phyloP scores from a whole-genome alignment of 1,284 basidiomycete genomes.

The Tylopilus sp. region DNA sequence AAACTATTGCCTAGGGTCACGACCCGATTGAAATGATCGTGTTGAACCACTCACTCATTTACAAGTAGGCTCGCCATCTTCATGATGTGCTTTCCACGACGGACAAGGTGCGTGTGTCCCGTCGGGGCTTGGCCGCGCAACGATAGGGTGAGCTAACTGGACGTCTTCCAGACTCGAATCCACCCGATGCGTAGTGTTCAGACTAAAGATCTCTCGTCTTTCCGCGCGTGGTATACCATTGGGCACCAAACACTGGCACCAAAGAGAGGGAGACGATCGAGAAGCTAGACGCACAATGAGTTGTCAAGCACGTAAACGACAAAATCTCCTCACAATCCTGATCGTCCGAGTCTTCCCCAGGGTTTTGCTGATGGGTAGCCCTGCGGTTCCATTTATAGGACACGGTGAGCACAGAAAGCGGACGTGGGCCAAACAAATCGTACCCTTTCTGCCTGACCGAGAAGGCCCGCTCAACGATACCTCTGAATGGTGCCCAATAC shows the following conservation, averaged over 20 bases:
- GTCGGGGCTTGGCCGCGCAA: background rate
- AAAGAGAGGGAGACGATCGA: background rate
- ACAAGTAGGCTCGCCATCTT: background rate
- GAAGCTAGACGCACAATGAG: background rate
- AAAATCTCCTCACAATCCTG: slow-evolving; percentile 1
- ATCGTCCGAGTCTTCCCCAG: background rate
- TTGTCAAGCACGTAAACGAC: background rate
- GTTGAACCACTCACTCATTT: background rate
- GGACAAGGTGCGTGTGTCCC: background rate
- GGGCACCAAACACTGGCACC: background rate
- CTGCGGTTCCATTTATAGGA: background rate
- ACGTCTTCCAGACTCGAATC: slow-evolving; percentile 1
- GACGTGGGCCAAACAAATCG: background rate
- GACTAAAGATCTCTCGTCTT: background rate
- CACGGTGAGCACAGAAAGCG: background rate
- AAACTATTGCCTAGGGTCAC: too few species aligned
- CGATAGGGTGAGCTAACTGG: slow-evolving; percentile 2
- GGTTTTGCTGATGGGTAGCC: background rate
- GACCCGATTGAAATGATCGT: too few species aligned
- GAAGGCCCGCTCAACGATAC: background rate
- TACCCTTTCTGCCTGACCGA: slow-evolving; percentile 4
- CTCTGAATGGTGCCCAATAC: slow-evolving; percentile 13
- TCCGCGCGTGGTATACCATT: background rate
- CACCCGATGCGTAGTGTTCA: background rate
- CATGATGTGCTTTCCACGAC: background rate